Evolutionary conservation across 352 stramenopile genomes (phyloP).

Genomic region (Stramenopiles sp.): DNA sequence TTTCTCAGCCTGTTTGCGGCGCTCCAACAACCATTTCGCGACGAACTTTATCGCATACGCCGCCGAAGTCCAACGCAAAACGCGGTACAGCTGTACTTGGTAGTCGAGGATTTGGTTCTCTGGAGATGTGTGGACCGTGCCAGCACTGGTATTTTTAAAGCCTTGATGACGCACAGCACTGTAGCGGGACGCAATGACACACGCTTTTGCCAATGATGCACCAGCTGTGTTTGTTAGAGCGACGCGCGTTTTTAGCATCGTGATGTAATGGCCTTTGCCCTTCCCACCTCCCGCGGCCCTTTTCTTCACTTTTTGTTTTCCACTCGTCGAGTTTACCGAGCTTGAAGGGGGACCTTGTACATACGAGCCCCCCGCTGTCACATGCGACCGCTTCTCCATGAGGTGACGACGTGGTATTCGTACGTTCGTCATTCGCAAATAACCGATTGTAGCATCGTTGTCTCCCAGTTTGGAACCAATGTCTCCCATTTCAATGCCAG

Average conservation of each 20-base stretch:
- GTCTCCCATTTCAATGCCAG: conserved; percentile 62
- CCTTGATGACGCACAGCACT: conserved; percentile 69
- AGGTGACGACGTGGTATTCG: conserved; percentile 55
- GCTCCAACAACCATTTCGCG: not conserved
- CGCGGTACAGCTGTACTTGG: conserved; percentile 17
- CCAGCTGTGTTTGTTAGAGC: conserved; percentile 44
- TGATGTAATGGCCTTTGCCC: conserved; percentile 31
- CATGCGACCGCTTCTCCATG: conserved; percentile 41
- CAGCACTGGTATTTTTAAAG: not conserved
- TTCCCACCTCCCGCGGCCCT: not conserved
- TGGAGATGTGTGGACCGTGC: not conserved
- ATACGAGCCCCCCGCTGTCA: conserved; percentile 33
- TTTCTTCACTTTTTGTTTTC: not conserved
- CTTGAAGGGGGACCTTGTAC: not conserved
- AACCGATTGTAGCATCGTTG: conserved; percentile 73
- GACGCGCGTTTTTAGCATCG: conserved; percentile 46
- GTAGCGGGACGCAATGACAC: conserved; percentile 75
- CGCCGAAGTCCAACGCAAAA: conserved; percentile 12
- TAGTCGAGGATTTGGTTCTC: conserved; percentile 21
- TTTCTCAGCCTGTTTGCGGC: not conserved
- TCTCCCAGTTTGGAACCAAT: conserved; percentile 76
- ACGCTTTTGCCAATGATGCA: conserved; percentile 61
- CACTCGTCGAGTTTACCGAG: not conserved
- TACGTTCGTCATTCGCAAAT: conserved; percentile 53
- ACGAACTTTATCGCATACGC: conserved; percentile 9